These are phyloP conservation scores for Phyllosticta citrichinensis DNA, from an alignment of 2,329 filamentous ascomycete species.

Conservation along the genomic window DNA sequence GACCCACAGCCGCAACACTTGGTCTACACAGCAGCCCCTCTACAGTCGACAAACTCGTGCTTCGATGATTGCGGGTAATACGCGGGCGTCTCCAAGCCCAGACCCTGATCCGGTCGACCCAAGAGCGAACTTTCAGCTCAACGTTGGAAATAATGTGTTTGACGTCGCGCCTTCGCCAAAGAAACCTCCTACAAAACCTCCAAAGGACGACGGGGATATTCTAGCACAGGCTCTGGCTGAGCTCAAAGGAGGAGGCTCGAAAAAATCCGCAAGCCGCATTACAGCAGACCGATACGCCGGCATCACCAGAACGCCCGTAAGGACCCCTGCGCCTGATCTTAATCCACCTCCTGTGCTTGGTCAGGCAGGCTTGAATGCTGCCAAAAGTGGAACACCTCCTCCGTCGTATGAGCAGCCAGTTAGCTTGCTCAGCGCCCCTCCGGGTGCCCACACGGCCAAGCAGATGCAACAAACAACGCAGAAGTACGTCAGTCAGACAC, in stretches of 20 bases:
- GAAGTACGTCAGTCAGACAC: conserved; percentile 74
- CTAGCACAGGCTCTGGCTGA: conserved; percentile 90
- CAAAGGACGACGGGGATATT: conserved; percentile 61
- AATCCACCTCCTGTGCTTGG: conserved; percentile 29
- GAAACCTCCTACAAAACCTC: conserved; percentile 26
- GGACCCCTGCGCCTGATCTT: conserved; percentile 28
- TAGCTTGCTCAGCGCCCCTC: conserved; percentile 74
- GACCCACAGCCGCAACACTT: conserved; percentile 40
- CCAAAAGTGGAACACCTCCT: conserved; percentile 65
- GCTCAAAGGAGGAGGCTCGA: conserved; percentile 67
- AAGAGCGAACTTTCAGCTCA: conserved; percentile 83
- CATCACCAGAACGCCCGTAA: conserved; percentile 65
- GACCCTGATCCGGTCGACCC: conserved; percentile 75
- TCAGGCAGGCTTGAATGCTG: conserved; percentile 39
- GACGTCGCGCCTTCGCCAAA: conserved; percentile 71
- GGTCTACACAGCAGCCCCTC: conserved; percentile 37
- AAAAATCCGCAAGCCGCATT: conserved; percentile 71
- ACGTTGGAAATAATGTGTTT: conserved; percentile 93
- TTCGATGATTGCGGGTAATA: conserved; percentile 19
- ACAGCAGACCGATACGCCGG: conserved; percentile 95
- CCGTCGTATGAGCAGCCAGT: conserved; percentile 74
- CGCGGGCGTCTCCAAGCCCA: conserved; percentile 18
- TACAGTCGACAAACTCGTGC: conserved; percentile 21
- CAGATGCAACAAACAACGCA: conserved; percentile 95
- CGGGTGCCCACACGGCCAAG: conserved; percentile 82